phyloP scores from a whole-genome alignment of 2,329 filamentous ascomycete species.

The Aspergillus novoparasiticus region DNA sequence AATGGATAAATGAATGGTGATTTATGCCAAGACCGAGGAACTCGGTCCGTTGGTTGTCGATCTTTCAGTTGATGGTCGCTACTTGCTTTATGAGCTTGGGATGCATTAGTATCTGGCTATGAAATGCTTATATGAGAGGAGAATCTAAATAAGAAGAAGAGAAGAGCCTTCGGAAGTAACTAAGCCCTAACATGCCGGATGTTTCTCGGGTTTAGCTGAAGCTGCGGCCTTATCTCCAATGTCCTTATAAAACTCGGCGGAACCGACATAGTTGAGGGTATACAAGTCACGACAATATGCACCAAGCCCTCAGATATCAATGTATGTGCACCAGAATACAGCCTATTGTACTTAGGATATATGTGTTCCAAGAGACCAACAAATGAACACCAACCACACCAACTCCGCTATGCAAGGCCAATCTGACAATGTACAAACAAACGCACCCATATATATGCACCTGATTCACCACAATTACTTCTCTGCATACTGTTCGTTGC shows the following conservation, averaged over 20 bases:
- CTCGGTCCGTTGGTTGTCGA: neutral
- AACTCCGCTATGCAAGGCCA: conserved; percentile 6
- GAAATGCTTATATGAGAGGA: neutral
- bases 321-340: conserved; percentile 1
- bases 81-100: neutral
- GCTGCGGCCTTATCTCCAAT: neutral
- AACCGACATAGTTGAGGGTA: neutral
- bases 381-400: neutral
- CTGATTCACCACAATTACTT: neutral
- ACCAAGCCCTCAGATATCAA: neutral
- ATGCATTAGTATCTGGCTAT: neutral
- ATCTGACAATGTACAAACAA: neutral
- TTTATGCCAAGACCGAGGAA: neutral
- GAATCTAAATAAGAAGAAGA: neutral
- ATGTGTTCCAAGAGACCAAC: neutral
- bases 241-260: neutral
- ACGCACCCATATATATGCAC: neutral
- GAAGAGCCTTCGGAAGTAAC: neutral
- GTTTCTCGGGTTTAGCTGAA: neutral
- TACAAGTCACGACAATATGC: neutral
- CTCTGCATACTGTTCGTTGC: conserved; percentile 6
- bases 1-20: neutral
- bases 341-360: neutral
- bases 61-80: neutral
- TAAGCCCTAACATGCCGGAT: neutral